Base-by-base conservation (phyloP, 2,329 filamentous ascomycete genomes). In the Mariannaea sp. region DNA sequence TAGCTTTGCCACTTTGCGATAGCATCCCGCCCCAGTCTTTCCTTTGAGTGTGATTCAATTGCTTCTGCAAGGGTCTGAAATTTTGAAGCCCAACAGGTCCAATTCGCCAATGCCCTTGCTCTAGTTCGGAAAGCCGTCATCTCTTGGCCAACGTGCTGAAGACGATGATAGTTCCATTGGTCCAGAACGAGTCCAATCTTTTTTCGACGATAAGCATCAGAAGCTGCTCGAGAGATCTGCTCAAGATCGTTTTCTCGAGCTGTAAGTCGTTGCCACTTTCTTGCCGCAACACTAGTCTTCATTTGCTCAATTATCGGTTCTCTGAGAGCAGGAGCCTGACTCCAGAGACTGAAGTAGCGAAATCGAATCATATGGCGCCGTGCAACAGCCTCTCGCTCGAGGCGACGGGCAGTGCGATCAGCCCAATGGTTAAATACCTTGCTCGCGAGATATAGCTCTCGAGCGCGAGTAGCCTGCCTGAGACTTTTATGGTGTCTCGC, bases 361-460 rank as follows among this genome's bases (percentile, higher is more conserved):
- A 75, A 83, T 49, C 86, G 79, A 48, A 94, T 73, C 55, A 92
- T 84, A 67, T 90, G 88, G 56, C 84, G 78, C 57, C 88, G 80
- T 16, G 89, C 90, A 35, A 84, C 78, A 4, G 81, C 83, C 4
- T 88, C 90, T 33, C 83, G 81, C 57, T 84, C 80, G 13, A 85
- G 76, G 64, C 90, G 83, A 12, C 89, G 84, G 5, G 78, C 80
- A 9, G 88, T 80, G 44, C 80, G 77, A 49, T 81, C 80, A 9
- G 82, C 81, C 90, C 90, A 95, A 58, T 71, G 71, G 51, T 70
- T 73, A 53, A 70, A 72, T 14, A 67, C 63, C 57, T 68, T 73
- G 57, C 68, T 72, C 9, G 71, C 72, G 6, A 90, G 75, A 61
- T 84, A 87, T 9, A 88, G 72, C 65, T 88, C 80, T 54, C 88